These are phyloP conservation scores for Fraxinus albicans DNA, from an alignment of 305 asterid species.

Conservation along the genomic window DNA sequence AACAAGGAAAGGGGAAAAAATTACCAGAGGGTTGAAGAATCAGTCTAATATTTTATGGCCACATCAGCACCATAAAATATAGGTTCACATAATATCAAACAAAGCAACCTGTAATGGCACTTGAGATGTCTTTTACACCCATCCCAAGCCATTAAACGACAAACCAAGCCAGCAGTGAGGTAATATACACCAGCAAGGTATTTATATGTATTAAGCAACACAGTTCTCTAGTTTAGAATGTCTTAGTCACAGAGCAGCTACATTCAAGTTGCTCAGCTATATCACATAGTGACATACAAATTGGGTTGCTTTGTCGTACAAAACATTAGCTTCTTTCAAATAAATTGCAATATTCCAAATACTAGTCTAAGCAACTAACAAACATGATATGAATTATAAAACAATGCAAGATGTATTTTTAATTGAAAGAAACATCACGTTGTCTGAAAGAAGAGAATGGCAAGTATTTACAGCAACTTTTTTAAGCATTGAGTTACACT, in stretches of 20 bases:
- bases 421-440: neutral
- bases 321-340: neutral
- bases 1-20: neutral
- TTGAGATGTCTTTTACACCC: neutral
- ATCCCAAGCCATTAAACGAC: neutral
- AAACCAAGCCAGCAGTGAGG: neutral
- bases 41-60: neutral
- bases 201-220: neutral
- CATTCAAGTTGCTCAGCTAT: neutral
- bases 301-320: neutral
- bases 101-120: neutral
- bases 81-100: neutral
- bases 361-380: neutral
- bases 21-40: neutral
- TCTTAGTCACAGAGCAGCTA: neutral
- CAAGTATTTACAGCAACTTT: neutral
- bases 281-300: neutral
- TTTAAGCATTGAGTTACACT: neutral
- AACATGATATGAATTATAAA: neutral
- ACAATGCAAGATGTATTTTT: neutral
- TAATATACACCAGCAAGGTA: neutral
- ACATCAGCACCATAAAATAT: neutral
- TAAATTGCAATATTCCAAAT: neutral
- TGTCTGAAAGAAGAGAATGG: neutral
- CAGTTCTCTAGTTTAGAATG: neutral